Conservation (phyloP, 208 protist genomes). For the Spironucleus salmonicida region DNA sequence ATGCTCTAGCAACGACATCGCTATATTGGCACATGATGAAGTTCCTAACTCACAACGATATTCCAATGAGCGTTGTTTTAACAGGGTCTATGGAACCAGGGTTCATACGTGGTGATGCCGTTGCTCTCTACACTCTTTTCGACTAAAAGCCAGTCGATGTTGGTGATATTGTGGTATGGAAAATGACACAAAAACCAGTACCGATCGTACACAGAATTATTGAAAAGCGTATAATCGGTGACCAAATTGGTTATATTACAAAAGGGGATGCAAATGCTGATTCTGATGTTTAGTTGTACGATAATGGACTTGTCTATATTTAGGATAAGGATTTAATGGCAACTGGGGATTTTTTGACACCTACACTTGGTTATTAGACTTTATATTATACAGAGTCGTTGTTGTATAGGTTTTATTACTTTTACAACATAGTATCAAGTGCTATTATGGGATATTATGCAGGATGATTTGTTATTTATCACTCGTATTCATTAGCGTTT, state of each 20-base stretch:
- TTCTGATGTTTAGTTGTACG: neutral
- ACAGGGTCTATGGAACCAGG: constrained; percentile 24
- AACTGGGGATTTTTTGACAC: too few species aligned
- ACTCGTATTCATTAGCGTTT: too few species aligned
- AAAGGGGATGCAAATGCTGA: constrained; percentile 15
- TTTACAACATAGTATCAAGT: too few species aligned
- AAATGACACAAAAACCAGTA: neutral
- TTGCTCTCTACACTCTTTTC: neutral
- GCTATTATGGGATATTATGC: too few species aligned
- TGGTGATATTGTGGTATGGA: neutral
- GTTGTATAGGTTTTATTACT: too few species aligned
- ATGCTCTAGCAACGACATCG: too few species aligned
- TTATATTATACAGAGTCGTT: too few species aligned
- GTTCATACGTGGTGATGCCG: constrained; percentile 6
- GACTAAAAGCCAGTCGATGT: neutral
- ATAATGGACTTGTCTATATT: neutral
- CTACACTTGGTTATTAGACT: too few species aligned
- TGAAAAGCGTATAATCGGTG: neutral
- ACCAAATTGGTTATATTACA: neutral
- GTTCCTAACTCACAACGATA: constrained; percentile 15
- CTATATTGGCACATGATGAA: neutral
- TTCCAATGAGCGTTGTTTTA: constrained; percentile 6
- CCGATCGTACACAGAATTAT: constrained; percentile 14
- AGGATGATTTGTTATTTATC: too few species aligned
- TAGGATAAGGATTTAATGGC: neutral